Evolutionary conservation across 345 rosid genomes (phyloP).

Genomic region (Euphorbia lathyris): DNA sequence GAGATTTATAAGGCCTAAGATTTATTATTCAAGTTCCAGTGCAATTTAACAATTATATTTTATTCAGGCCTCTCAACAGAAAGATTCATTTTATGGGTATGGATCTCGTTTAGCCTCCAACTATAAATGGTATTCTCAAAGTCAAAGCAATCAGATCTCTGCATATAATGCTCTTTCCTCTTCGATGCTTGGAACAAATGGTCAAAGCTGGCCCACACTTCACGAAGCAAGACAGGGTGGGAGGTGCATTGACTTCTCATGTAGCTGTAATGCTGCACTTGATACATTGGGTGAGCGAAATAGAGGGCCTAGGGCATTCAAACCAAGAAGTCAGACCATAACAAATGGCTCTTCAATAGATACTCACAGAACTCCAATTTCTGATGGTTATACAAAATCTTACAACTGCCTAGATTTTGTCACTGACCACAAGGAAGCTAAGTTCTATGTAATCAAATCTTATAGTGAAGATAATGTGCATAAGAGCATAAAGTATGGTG

Average conservation of each 20-base stretch:
- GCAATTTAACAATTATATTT: constrained; percentile 22
- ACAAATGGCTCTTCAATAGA: constrained; percentile 19
- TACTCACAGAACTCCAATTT: constrained; percentile 26
- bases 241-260: constrained; percentile 42
- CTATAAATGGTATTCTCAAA: constrained; percentile 37
- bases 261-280: constrained; percentile 38
- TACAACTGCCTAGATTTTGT: constrained; percentile 43
- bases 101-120: constrained; percentile 41
- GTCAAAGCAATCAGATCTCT: constrained; percentile 30
- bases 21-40: background rate
- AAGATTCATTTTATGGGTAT: constrained; percentile 37
- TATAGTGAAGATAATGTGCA: constrained; percentile 91
- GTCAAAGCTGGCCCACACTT: constrained; percentile 45
- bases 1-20: background rate
- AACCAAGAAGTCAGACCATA: constrained; percentile 34
- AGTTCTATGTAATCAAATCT: constrained; percentile 81
- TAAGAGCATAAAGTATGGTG: constrained; percentile 81
- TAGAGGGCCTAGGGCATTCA: constrained; percentile 58
- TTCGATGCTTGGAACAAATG: constrained; percentile 30
- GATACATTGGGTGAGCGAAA: constrained; percentile 55
- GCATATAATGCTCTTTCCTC: constrained; percentile 35
- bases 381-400: constrained; percentile 25
- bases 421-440: constrained; percentile 52
- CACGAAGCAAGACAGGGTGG: constrained; percentile 43
- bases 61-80: constrained; percentile 45